Evolutionary conservation across 225 moss, liverwort and hornwort species (phyloP).

Genomic region (Pleurozium schreberi): DNA sequence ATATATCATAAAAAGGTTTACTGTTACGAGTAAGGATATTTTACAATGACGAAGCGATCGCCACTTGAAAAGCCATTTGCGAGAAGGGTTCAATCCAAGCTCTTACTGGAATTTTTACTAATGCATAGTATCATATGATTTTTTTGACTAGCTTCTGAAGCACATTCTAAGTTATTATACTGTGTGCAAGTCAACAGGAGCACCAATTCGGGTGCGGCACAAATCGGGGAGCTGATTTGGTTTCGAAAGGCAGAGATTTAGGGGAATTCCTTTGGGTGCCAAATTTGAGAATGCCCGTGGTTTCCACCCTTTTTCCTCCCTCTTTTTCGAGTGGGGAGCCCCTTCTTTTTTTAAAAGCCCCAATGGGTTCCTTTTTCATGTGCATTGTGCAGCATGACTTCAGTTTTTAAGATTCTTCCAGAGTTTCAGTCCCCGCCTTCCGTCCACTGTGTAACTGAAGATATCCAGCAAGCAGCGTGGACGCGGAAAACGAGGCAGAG

Average conservation of each 20-base stretch:
- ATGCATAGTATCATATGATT: not conserved
- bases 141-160: not conserved
- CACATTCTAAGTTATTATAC: not conserved
- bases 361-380: not conserved
- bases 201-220: conserved; percentile 13
- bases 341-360: no score
- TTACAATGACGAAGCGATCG: not conserved
- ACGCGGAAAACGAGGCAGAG: not conserved
- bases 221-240: conserved; percentile 3
- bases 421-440: no score
- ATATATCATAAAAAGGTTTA: not conserved
- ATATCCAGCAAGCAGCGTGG: not conserved
- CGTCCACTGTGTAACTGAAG: no score
- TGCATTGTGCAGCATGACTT: not conserved
- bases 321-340: not conserved
- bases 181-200: not conserved
- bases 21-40: not conserved
- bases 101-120: not conserved
- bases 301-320: not conserved
- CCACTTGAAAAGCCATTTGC: not conserved
- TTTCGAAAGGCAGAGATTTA: conserved; percentile 7
- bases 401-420: no score
- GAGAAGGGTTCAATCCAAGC: not conserved
- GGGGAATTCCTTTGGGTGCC: not conserved
- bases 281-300: not conserved